Conservation (phyloP, 225 moss, liverwort and hornwort genomes). For the Anthoceros angustus region DNA sequence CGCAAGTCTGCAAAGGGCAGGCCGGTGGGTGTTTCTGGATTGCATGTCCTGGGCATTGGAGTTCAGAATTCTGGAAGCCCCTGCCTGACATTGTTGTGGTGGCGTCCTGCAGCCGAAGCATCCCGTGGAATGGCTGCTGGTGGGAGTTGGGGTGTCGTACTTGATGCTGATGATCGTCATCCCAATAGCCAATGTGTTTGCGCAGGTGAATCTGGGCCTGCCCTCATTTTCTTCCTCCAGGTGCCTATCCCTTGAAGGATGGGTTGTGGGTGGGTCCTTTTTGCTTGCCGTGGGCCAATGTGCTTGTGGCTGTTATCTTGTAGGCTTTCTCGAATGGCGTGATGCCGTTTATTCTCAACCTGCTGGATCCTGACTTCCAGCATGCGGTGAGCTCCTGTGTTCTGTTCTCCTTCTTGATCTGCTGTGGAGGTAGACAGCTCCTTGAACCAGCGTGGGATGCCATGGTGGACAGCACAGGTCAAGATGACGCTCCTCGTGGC, state of each 20-base stretch:
- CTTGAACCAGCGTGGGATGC: not conserved
- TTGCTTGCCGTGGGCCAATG: too few relatives aligned
- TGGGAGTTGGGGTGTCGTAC: conserved; percentile 16
- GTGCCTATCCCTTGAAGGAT: too few relatives aligned
- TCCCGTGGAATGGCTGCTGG: conserved; percentile 16
- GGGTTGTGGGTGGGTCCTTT: too few relatives aligned
- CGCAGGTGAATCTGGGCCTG: conserved; percentile 10
- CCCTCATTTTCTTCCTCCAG: not conserved
- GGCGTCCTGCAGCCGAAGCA: conserved; percentile 15
- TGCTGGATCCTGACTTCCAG: conserved; percentile 22
- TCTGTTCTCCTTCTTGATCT: not conserved
- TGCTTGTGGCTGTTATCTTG: not conserved
- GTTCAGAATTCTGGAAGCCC: too few relatives aligned
- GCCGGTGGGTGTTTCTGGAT: not conserved
- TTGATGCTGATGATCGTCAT: conserved; percentile 19
- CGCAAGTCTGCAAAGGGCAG: conserved; percentile 1
- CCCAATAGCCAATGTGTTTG: conserved; percentile 22
- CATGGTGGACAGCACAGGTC: conserved; percentile 13
- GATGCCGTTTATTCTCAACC: conserved; percentile 18
- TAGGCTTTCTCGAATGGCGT: conserved; percentile 21
- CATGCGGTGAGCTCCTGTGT: conserved; percentile 14
- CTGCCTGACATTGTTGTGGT: too few relatives aligned
- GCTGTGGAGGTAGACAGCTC: not conserved
- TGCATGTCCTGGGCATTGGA: not conserved
- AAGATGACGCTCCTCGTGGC: conserved; percentile 16